Conservation (phyloP, 257 asterid species). For the Solanum pinnatisectum region DNA sequence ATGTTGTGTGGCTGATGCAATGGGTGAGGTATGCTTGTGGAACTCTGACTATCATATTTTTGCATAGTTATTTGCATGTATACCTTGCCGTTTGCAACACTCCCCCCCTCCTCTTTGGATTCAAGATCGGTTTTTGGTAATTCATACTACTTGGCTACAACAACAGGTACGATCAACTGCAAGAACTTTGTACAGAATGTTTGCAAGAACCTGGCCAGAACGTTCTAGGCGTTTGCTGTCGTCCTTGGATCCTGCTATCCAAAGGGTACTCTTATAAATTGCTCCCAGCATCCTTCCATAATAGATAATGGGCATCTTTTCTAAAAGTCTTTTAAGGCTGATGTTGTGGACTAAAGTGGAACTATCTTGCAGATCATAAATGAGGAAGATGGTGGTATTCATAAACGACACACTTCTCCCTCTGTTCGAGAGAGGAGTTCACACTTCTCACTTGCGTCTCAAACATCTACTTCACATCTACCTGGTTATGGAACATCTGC, state of each 20-base stretch:
- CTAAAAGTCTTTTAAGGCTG: background rate
- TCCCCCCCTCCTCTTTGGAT: background rate
- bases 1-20: conserved; percentile 94
- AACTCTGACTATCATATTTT: background rate
- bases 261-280: conserved; percentile 55
- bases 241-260: conserved; percentile 87
- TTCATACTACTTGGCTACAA: background rate
- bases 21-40: conserved; percentile 73
- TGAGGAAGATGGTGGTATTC: conserved; percentile 97
- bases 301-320: background rate
- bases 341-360: background rate
- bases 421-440: conserved; percentile 86
- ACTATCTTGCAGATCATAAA: conserved; percentile 49
- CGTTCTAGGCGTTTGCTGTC: conserved; percentile 85
- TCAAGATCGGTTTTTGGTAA: background rate
- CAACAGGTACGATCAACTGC: conserved; percentile 92
- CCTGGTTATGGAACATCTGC: conserved; percentile 98
- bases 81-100: background rate
- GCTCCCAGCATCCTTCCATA: background rate
- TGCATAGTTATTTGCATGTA: background rate
- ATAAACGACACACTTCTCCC: conserved; percentile 91
- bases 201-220: conserved; percentile 99
- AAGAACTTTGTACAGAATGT: conserved; percentile 90
- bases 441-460: conserved; percentile 41
- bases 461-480: conserved; percentile 50